These are phyloP conservation scores for Fistulifera solaris DNA, from an alignment of 108 stramenopile species.

Conservation along the genomic window DNA sequence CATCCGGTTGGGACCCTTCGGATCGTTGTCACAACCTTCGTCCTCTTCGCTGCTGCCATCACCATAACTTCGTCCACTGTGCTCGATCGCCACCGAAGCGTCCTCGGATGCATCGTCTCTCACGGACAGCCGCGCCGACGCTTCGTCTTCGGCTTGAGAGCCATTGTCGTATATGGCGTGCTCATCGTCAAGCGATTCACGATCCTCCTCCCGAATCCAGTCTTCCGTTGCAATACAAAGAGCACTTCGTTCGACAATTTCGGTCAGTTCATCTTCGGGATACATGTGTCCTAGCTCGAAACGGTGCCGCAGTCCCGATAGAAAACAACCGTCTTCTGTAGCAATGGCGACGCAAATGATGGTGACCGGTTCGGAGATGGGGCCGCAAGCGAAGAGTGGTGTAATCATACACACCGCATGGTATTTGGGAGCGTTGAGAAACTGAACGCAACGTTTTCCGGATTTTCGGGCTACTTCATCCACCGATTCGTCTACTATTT, in stretches of 20 bases:
- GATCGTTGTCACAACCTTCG: conserved; percentile 13
- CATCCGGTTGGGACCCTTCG: neutral
- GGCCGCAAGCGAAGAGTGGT: conserved; percentile 61
- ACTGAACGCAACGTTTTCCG: conserved; percentile 38
- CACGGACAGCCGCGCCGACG: no score
- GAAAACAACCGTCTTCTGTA: conserved; percentile 82
- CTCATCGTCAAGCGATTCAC: neutral
- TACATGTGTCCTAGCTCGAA: conserved; percentile 69
- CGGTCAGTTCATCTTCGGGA: conserved; percentile 31
- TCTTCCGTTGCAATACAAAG: conserved; percentile 45
- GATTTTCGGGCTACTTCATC: no score
- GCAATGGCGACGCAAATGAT: conserved; percentile 70
- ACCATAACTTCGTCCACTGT: neutral
- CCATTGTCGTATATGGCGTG: no score
- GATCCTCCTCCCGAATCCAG: neutral
- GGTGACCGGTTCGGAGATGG: conserved; percentile 54
- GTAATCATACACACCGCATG: conserved; percentile 65
- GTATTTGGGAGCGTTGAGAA: conserved; percentile 50
- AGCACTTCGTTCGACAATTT: conserved; percentile 28
- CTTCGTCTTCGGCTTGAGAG: conserved; percentile 1
- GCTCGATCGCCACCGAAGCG: neutral
- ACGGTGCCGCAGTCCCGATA: conserved; percentile 51
- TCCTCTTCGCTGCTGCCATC: conserved; percentile 15
- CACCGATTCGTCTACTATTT: neutral
- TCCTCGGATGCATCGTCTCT: neutral